Evolutionary conservation across 2,329 filamentous ascomycete species (phyloP).

Genomic region (Fusarium tupiense): DNA sequence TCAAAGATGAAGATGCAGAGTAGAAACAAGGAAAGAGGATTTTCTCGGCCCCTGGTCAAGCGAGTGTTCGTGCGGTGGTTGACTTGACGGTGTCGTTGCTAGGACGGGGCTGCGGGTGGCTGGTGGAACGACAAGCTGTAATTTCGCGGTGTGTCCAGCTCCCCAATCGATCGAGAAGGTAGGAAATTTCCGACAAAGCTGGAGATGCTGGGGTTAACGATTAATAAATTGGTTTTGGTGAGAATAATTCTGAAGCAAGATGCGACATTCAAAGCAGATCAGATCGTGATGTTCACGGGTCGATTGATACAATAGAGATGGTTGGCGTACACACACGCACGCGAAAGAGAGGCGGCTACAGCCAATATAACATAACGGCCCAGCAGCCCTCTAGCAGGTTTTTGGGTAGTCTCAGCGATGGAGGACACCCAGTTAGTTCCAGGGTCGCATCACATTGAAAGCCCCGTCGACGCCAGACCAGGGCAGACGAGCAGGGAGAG

Average conservation of each 20-base stretch:
- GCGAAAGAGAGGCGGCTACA: slow-evolving; percentile 28
- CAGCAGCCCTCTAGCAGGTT: slow-evolving; percentile 31
- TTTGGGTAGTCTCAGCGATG: slow-evolving; percentile 35
- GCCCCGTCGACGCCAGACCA: slow-evolving; percentile 8
- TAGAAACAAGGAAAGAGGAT: slow-evolving; percentile 30
- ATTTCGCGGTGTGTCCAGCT: slow-evolving; percentile 35
- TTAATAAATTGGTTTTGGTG: not conserved
- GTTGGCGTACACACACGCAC: slow-evolving; percentile 14
- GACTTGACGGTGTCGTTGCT: slow-evolving; percentile 37
- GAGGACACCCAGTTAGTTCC: slow-evolving; percentile 11
- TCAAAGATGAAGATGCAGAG: slow-evolving; percentile 18
- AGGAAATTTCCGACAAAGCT: not conserved
- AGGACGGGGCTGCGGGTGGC: slow-evolving; percentile 33
- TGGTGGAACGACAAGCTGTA: slow-evolving; percentile 33
- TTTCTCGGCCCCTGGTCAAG: slow-evolving; percentile 26
- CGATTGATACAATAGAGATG: slow-evolving; percentile 29
- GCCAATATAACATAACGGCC: slow-evolving; percentile 36
- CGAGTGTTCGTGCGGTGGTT: slow-evolving; percentile 30
- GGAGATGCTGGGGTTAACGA: not conserved
- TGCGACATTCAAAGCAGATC: not conserved
- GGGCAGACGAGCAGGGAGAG: slow-evolving; percentile 2
- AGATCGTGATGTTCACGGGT: slow-evolving; percentile 11
- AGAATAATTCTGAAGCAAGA: not conserved
- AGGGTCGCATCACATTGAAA: slow-evolving; percentile 22
- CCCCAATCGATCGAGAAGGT: slow-evolving; percentile 1